Conservation (phyloP, 169 alveolate species). For the Plasmodium vivax region DNA sequence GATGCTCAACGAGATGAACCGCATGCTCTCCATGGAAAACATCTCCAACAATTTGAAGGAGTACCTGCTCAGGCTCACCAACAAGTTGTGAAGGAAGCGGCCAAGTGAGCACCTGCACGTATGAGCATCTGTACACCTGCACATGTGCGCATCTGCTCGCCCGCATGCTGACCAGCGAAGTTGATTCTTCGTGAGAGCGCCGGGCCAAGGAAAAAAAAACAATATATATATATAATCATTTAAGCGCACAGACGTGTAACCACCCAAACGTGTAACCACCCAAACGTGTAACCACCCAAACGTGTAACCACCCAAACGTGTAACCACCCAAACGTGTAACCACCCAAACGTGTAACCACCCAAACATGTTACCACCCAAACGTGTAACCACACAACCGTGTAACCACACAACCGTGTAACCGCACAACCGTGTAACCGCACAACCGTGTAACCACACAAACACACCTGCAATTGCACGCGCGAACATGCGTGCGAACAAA, state of each 20-base stretch:
- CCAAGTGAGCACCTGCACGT: background rate
- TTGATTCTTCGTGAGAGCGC: background rate
- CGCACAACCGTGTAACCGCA: no score
- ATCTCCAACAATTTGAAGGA: constrained; percentile 84
- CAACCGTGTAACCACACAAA: background rate
- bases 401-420: no score
- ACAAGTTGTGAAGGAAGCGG: constrained; percentile 15
- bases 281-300: no score
- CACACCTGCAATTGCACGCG: background rate
- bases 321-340: background rate
- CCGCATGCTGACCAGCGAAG: background rate
- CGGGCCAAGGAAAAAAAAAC: background rate
- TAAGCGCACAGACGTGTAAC: background rate
- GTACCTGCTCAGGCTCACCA: constrained; percentile 75
- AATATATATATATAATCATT: background rate
- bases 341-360: background rate
- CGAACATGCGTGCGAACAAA: background rate
- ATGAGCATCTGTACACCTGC: background rate
- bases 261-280: background rate
- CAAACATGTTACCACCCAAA: no score
- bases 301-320: no score
- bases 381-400: no score
- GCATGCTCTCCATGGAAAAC: constrained; percentile 74
- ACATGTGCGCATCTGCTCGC: background rate
- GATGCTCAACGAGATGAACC: constrained; percentile 79